phyloP scores from a whole-genome alignment of 441 rosid genomes.

The Syzygium malaccense region DNA sequence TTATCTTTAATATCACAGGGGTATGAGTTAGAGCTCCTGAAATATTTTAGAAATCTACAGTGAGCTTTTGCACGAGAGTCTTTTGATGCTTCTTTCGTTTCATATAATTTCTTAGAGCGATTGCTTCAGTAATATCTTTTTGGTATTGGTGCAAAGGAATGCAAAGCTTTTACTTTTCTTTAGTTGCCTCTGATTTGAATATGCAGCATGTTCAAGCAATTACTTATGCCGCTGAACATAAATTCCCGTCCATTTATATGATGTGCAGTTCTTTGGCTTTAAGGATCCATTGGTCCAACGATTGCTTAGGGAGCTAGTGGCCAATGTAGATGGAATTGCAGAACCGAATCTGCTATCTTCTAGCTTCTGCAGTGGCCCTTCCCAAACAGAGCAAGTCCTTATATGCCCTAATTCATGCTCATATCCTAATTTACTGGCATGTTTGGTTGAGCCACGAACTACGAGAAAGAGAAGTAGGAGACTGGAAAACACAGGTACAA shows the following conservation, averaged over 20 bases:
- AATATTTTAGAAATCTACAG: not conserved
- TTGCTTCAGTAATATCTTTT: not conserved
- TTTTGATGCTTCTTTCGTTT: not conserved
- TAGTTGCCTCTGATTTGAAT: not conserved
- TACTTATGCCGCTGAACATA: not conserved
- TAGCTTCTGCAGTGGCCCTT: slow-evolving; percentile 28
- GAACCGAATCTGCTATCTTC: slow-evolving; percentile 29
- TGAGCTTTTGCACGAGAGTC: not conserved
- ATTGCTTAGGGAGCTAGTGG: slow-evolving; percentile 76
- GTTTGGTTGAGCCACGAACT: slow-evolving; percentile 26
- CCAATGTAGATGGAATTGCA: slow-evolving; percentile 46
- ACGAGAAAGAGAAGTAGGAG: slow-evolving; percentile 58
- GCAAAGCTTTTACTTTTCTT: not conserved
- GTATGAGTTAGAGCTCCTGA: not conserved
- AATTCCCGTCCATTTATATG: slow-evolving; percentile 4
- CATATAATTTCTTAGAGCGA: not conserved
- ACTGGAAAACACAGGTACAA: slow-evolving; percentile 17
- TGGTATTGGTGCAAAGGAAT: not conserved
- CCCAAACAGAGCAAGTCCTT: slow-evolving; percentile 18
- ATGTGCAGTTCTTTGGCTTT: slow-evolving; percentile 84
- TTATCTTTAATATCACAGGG: not conserved
- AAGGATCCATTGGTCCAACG: slow-evolving; percentile 74
- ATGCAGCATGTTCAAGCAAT: not conserved
- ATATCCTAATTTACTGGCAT: slow-evolving; percentile 30
- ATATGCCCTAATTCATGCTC: slow-evolving; percentile 11